Base-by-base conservation (phyloP, 768 basidiomycete species). In the Boletus speciosus region DNA sequence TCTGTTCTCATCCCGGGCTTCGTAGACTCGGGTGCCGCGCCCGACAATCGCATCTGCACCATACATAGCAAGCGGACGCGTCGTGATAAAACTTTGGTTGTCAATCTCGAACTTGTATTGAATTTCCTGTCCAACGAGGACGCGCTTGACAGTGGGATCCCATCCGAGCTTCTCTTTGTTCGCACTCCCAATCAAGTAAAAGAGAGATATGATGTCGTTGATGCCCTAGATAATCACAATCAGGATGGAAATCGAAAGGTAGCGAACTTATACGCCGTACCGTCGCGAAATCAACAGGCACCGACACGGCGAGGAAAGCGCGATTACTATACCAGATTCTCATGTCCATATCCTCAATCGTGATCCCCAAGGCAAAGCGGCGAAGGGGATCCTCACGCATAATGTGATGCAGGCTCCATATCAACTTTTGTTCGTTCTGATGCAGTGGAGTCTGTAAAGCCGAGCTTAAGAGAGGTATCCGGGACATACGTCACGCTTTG, bases 371-470 rank as follows among this genome's bases (percentile, higher is more conserved):
- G 3, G 58, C 7, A 25, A 41, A 4, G 10, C 31, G 31, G 31
- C 63, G 54, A 34, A 63, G 51, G 0, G 58, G 66, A 47, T 73
- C 72, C 35, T 64, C 55, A 2, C 56, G 54, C 66, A 73, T 67
- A 41, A 64, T 61, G 16, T 63, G 55, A 25, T 62, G 57, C 19
- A 68, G 40, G 42, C 56, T 61, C 66, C 66, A 68, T 21, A 73
- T 50, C 1, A 70, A 49, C 40, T 72, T 61, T 19, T 1, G 4
- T 39, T 54, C 32, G 19, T 60, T 57, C 62, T 63, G 5, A 23
- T 19, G n/a, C 7, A 52, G 48, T 5, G 48, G 36, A 6, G 6
- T 11, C 37, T 14, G 14, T 45, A 14, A 39, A 34, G 7, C 10
- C 5, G 2, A 16, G 4, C 42, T 14, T 6, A 40, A 43, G 27